Evolutionary conservation across 257 asterid genomes (phyloP).

Genomic region (Nicotiana undulata): DNA sequence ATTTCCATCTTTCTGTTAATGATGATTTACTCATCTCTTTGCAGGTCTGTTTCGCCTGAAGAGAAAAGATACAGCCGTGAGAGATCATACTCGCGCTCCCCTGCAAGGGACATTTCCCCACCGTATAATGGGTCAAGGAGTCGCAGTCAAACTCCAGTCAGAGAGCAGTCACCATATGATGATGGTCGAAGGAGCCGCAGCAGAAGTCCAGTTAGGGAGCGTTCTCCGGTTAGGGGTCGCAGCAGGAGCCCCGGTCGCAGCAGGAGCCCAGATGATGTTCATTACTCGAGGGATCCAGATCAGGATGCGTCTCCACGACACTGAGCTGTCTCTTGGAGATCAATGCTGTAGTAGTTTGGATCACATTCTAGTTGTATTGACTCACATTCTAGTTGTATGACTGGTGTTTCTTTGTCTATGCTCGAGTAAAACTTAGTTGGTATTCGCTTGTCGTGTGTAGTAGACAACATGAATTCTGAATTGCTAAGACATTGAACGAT

Average conservation of each 20-base stretch:
- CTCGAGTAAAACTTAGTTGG: neutral
- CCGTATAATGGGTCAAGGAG: conserved; percentile 29
- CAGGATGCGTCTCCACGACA: neutral
- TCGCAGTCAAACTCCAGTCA: conserved; percentile 41
- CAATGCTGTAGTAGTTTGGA: neutral
- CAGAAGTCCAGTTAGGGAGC: conserved; percentile 47
- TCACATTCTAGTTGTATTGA: neutral
- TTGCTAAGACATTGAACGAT: too few relatives aligned
- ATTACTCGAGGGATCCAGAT: neutral
- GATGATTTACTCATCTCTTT: neutral
- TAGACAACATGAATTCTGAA: neutral
- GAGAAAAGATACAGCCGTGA: conserved; percentile 61
- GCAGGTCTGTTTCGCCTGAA: conserved; percentile 70
- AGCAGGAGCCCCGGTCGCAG: conserved; percentile 19
- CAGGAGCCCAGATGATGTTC: neutral
- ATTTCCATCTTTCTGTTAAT: neutral
- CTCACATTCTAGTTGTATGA: neutral
- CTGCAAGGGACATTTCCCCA: conserved; percentile 23
- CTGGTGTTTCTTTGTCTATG: neutral
- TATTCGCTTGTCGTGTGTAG: neutral
- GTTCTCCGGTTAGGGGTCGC: conserved; percentile 13
- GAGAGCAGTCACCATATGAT: conserved; percentile 40
- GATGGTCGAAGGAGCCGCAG: conserved; percentile 44
- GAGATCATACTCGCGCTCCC: conserved; percentile 50
- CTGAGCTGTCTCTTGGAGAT: neutral